A percentile compares a stretch with the other conserved stretches of the same genome.
These are phyloP conservation scores for Limnomonas spitsbergensis DNA, from an alignment of 139 green algal species.

Conservation along the genomic window DNA sequence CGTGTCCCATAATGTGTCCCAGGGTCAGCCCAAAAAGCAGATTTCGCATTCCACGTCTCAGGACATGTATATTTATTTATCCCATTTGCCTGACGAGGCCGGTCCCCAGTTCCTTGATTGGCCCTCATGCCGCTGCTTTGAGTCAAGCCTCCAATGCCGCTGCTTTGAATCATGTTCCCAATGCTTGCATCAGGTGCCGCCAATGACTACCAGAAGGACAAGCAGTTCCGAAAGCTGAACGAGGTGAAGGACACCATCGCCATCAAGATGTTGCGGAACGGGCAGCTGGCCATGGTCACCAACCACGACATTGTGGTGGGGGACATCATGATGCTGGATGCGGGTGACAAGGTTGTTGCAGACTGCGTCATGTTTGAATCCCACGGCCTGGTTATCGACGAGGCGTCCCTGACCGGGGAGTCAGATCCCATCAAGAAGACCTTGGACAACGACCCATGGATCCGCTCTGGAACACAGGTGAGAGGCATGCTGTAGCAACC, in stretches of 20 bases:
- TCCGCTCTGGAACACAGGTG: conserved; percentile 76
- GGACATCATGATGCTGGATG: conserved; percentile 88
- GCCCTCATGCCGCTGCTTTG: too few species aligned
- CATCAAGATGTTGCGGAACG: conserved; percentile 75
- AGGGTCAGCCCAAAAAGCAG: too few species aligned
- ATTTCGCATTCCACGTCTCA: too few species aligned
- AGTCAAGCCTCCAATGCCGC: too few species aligned
- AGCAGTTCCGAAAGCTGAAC: conserved; percentile 93
- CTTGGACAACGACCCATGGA: conserved; percentile 65
- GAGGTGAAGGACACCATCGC: conserved; percentile 81
- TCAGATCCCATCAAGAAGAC: conserved; percentile 85
- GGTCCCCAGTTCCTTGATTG: too few species aligned
- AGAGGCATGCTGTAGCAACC: too few species aligned
- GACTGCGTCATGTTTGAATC: conserved; percentile 56
- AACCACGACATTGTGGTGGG: conserved; percentile 88
- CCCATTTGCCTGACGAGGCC: too few species aligned
- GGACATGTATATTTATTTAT: too few species aligned
- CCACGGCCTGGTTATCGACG: conserved; percentile 73
- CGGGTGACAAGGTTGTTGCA: conserved; percentile 79
- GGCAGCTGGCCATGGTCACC: conserved; percentile 47
- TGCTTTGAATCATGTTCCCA: too few species aligned
- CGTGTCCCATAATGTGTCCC: too few species aligned
- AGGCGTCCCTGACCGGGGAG: conserved; percentile 93
- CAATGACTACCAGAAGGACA: conserved; percentile 96
- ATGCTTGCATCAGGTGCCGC: conserved; percentile 72